phyloP scores from a whole-genome alignment of 345 rosid genomes.

The Luvunga scandens region DNA sequence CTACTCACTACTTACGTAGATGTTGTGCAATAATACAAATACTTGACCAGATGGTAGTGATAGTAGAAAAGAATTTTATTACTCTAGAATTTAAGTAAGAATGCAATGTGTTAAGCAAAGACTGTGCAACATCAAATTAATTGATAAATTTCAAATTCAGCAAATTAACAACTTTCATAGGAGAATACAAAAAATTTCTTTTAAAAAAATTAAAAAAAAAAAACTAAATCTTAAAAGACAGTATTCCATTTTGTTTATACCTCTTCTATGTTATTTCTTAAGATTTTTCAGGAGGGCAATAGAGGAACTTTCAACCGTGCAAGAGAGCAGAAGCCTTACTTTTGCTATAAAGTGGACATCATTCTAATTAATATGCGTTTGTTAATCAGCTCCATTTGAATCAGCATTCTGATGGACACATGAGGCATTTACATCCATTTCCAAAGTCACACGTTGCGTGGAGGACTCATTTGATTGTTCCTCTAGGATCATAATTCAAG shows the following conservation, averaged over 20 bases:
- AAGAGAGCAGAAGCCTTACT: constrained; percentile 35
- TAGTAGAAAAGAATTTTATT: too few relatives aligned
- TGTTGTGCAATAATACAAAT: too few relatives aligned
- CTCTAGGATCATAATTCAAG: too few relatives aligned
- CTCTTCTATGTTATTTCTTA: not conserved
- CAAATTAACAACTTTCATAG: too few relatives aligned
- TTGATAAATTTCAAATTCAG: too few relatives aligned
- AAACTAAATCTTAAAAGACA: not conserved
- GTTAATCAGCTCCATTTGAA: constrained; percentile 29
- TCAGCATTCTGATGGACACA: constrained; percentile 21
- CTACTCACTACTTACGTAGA: too few relatives aligned
- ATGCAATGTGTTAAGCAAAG: too few relatives aligned
- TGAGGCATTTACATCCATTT: constrained; percentile 26
- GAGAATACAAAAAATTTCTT: too few relatives aligned
- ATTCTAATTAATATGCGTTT: constrained; percentile 21
- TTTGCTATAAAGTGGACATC: constrained; percentile 43
- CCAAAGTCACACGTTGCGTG: constrained; percentile 17
- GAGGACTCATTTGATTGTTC: constrained; percentile 19
- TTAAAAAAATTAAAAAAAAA: not conserved
- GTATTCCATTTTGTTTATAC: not conserved
- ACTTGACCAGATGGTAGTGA: too few relatives aligned
- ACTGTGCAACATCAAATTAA: too few relatives aligned
- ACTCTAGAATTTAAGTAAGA: too few relatives aligned
- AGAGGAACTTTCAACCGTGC: not conserved
- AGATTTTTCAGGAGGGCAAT: not conserved